Evolutionary conservation across 1,284 basidiomycete genomes (phyloP).

Genomic region (Boletellus deceptivus): DNA sequence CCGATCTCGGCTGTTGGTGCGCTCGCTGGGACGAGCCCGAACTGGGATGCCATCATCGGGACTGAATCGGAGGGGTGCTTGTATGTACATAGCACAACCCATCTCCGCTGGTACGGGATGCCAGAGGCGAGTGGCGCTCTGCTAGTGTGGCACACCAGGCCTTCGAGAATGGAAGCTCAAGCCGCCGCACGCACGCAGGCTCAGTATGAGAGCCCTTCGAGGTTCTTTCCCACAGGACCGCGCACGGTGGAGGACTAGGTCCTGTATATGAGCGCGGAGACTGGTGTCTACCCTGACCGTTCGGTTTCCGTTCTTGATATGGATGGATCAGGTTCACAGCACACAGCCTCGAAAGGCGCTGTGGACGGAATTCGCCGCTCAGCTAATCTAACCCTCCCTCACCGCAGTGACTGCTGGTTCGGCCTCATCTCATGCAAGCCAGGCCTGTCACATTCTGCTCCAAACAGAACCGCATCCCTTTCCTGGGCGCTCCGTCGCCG

Average conservation of each 20-base stretch:
- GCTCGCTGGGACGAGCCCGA: neutral
- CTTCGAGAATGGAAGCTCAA: constrained; percentile 17
- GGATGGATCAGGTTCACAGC: constrained; percentile 5
- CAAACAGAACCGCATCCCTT: neutral
- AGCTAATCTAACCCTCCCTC: neutral
- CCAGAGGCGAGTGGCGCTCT: constrained; percentile 25
- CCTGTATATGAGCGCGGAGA: neutral
- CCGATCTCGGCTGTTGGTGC: constrained; percentile 17
- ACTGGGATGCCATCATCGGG: constrained; percentile 11
- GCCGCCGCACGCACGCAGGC: neutral
- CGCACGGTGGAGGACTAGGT: neutral
- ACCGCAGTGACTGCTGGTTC: neutral
- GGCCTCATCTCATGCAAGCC: neutral
- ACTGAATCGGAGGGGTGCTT: constrained; percentile 4
- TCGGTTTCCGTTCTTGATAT: constrained; percentile 2
- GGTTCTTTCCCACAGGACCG: constrained; percentile 6
- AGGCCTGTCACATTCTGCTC: too few relatives aligned
- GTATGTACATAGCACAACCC: constrained; percentile 1
- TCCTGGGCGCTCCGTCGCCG: neutral
- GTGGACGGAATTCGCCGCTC: neutral
- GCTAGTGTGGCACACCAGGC: neutral
- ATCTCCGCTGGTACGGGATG: constrained; percentile 17
- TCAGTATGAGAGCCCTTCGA: constrained; percentile 6
- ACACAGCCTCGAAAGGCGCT: constrained; percentile 2
- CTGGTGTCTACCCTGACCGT: constrained; percentile 4